phyloP scores from a whole-genome alignment of 768 basidiomycete species.

The Boletus rubescentipes region DNA sequence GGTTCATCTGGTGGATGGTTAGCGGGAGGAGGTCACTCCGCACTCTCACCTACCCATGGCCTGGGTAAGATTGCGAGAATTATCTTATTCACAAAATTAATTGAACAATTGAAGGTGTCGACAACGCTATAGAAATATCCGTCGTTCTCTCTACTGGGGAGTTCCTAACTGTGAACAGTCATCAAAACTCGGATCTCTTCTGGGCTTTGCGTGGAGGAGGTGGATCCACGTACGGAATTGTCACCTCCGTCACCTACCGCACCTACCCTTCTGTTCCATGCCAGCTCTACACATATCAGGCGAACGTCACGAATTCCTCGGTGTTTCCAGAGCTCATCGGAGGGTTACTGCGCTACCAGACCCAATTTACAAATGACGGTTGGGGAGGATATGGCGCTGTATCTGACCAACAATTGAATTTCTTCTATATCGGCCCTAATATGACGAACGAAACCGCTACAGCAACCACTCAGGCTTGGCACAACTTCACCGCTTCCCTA shows the following conservation, averaged over 20 bases:
- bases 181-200: conserved; percentile 48
- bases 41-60: conserved; percentile 40
- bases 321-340: conserved; percentile 32
- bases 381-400: conserved; percentile 41
- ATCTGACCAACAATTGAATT: background rate
- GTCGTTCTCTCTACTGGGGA: conserved; percentile 45
- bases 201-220: conserved; percentile 57
- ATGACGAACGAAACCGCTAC: conserved; percentile 36
- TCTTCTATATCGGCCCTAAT: conserved; percentile 36
- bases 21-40: conserved; percentile 49
- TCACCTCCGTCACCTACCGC: conserved; percentile 47
- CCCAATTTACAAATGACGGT: conserved; percentile 39
- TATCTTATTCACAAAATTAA: background rate
- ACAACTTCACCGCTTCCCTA: conserved; percentile 22
- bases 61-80: conserved; percentile 34
- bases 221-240: conserved; percentile 48
- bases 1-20: conserved; percentile 53
- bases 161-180: conserved; percentile 37
- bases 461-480: conserved; percentile 36
- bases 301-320: conserved; percentile 33
- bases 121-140: conserved; percentile 48
- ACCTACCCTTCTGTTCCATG: conserved; percentile 41
- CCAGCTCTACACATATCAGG: conserved; percentile 27
- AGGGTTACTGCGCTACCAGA: conserved; percentile 35
- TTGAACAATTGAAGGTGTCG: conserved; percentile 37